Conservation (phyloP, 495 filamentous ascomycete genomes). For the Elaphomyces granulatus region DNA sequence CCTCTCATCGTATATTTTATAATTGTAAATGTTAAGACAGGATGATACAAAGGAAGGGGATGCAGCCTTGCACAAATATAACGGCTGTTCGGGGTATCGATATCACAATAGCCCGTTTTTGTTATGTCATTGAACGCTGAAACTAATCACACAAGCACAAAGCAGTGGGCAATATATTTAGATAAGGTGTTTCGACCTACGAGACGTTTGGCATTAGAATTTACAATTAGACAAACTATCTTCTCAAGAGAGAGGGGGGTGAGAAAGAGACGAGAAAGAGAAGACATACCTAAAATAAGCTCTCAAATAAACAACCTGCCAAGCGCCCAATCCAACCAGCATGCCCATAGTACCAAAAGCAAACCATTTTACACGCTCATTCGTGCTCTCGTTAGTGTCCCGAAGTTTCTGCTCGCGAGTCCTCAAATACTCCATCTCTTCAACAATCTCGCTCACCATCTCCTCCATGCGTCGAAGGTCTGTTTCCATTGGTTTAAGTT, state of each 20-base stretch:
- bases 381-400: conserved; percentile 99
- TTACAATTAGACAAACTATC: neutral
- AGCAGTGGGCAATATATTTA: neutral
- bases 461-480: conserved; percentile 90
- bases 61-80: too few species aligned
- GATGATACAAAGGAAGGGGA: too few species aligned
- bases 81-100: too few species aligned
- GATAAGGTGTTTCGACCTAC: conserved; percentile 7
- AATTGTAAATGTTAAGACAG: too few species aligned
- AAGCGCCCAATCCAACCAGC: conserved; percentile 76
- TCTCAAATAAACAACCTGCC: conserved; percentile 95
- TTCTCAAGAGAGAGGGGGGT: too few species aligned
- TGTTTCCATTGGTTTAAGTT: conserved; percentile 93
- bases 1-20: too few species aligned
- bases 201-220: too few species aligned
- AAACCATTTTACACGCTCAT: conserved; percentile 98
- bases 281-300: conserved; percentile 76
- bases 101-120: too few species aligned
- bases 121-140: too few species aligned
- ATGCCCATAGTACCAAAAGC: conserved; percentile 90
- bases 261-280: conserved; percentile 1
- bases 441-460: conserved; percentile 64
- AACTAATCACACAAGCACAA: too few species aligned
- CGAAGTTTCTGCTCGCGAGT: conserved; percentile 83
- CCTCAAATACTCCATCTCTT: conserved; percentile 87